Base-by-base conservation (phyloP, 176 grass and related monocot genomes). In the Cocos nucifera region DNA sequence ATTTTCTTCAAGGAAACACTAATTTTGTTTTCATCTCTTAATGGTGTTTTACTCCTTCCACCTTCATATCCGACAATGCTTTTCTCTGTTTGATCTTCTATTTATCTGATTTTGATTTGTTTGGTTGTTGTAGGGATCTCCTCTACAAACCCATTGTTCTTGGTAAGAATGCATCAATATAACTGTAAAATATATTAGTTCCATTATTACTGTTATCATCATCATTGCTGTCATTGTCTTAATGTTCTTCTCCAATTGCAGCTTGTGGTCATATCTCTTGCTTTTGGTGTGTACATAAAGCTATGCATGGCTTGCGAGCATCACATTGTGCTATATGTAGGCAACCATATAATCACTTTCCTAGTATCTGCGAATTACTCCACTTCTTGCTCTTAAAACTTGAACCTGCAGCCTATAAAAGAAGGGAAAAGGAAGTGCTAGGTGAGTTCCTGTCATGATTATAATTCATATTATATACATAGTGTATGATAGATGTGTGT, bases 231-330 rank as follows among this genome's bases (percentile, higher is more conserved):
- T 17, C 35, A 44, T 44, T 19, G 30, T 17, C 50, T 35, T 56
- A 7, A 17, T 67, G 12, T 14, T 18, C 22, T 71, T 22, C 62
- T 59, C 22, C 52, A 54, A n/a, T 18, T 71, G 75, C 88, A 98
- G 93, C 79, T 61, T 98, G 93, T 72, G 93, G 93, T 9, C 93
- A 98, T 73, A 81, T 77, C 59, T 92, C 82, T 69, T 98, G 93
- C 35, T 98, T 98, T 58, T 98, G 93, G 84, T 92, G 88, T 17
- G 79, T 89, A 6, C 67, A 92, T 15, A 64, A 61, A 14, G 64
- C 88, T 19, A 98, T 98, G 93, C 73, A 92, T 64, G 0, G 0
- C 8, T 2, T 49, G 22, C 57, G 3, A 19, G 79, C 67, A 76
- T 89, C 88, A 39, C 72, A 77, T 50, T 98, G 88, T 58, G 76